phyloP scores from a whole-genome alignment of 2,329 filamentous ascomycete genomes.

The Xenosphaeropsis pyriputrescens region DNA sequence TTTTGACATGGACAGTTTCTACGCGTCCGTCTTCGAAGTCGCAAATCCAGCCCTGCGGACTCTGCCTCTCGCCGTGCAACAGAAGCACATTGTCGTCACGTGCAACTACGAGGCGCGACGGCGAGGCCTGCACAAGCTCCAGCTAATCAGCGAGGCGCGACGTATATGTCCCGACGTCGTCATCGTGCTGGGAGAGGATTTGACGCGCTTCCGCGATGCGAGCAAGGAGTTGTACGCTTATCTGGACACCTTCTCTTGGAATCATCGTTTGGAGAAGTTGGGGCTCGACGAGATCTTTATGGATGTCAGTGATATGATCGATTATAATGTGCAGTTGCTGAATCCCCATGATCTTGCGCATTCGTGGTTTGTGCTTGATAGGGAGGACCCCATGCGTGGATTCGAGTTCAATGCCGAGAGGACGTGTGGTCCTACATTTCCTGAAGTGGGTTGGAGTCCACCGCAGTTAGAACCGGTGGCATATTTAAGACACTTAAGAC shows the following conservation, averaged over 20 bases:
- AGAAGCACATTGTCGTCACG: constrained; percentile 86
- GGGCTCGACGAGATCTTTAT: constrained; percentile 75
- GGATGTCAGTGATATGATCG: constrained; percentile 71
- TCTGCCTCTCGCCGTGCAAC: constrained; percentile 68
- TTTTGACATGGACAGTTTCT: constrained; percentile 90
- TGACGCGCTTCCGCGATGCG: constrained; percentile 71
- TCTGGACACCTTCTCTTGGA: constrained; percentile 64
- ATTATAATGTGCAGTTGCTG: constrained; percentile 63
- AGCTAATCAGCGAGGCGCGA: constrained; percentile 71
- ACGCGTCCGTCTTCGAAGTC: constrained; percentile 74
- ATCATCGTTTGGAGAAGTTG: constrained; percentile 59
- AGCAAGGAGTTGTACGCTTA: constrained; percentile 71
- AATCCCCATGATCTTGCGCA: constrained; percentile 47
- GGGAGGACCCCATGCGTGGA: constrained; percentile 59
- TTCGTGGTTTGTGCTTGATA: constrained; percentile 71
- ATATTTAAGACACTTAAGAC: neutral
- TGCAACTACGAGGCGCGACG: constrained; percentile 86
- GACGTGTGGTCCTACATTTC: constrained; percentile 40
- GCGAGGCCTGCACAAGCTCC: constrained; percentile 64
- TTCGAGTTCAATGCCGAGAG: constrained; percentile 63
- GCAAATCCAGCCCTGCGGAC: constrained; percentile 59
- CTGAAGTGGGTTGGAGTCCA: constrained; percentile 1
- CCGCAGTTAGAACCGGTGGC: neutral
- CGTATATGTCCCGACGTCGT: constrained; percentile 70
- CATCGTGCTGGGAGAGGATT: constrained; percentile 74